These are phyloP conservation scores for Solanum hybrid DNA, from an alignment of 305 asterid genomes.

Conservation along the genomic window DNA sequence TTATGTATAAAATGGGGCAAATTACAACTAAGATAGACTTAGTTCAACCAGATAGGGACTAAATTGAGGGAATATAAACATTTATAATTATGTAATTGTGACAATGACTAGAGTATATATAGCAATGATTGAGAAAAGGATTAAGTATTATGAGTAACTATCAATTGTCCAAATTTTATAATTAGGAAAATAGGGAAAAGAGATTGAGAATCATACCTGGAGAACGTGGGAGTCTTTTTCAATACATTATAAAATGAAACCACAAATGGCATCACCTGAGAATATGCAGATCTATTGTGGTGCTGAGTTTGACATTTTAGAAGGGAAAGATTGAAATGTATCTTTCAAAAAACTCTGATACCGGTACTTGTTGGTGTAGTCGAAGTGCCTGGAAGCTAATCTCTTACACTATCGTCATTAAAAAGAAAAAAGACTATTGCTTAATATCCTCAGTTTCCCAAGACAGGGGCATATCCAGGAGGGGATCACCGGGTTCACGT, in stretches of 20 bases:
- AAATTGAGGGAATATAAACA: neutral
- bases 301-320: neutral
- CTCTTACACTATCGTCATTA: neutral
- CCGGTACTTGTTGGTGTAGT: neutral
- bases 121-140: conserved; percentile 35
- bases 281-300: neutral
- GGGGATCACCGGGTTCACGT: neutral
- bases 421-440: too few relatives aligned
- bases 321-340: neutral
- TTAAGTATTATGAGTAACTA: conserved; percentile 15
- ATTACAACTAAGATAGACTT: conserved; percentile 25
- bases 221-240: conserved; percentile 39
- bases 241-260: neutral
- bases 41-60: conserved; percentile 20
- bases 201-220: conserved; percentile 26
- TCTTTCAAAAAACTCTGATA: neutral
- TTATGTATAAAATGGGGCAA: conserved; percentile 9
- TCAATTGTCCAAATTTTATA: conserved; percentile 6
- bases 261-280: neutral
- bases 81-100: neutral
- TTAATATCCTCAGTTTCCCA: neutral
- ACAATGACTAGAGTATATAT: conserved; percentile 9
- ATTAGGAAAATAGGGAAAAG: neutral
- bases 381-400: too few relatives aligned
- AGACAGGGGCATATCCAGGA: neutral